Evolutionary conservation across 352 stramenopile genomes (phyloP).

Genomic region (Stephanocyclus meneghinianus): DNA sequence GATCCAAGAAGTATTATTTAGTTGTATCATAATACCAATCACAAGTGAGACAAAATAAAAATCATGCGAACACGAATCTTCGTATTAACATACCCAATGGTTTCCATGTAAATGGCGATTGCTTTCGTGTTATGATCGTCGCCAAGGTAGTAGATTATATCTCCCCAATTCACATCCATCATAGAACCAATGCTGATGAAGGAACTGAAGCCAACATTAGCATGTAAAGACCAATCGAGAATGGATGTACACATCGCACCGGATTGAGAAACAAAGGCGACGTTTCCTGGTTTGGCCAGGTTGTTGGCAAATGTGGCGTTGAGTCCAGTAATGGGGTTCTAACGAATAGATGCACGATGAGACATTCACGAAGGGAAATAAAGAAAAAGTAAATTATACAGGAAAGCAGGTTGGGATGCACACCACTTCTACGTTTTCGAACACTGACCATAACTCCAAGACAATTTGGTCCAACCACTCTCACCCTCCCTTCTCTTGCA

Average conservation of each 20-base stretch:
- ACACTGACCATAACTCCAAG: constrained; percentile 51
- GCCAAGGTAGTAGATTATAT: constrained; percentile 66
- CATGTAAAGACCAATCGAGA: constrained; percentile 54
- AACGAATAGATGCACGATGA: background rate
- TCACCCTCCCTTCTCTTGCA: constrained; percentile 50
- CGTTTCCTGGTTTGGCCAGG: constrained; percentile 52
- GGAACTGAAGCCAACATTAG: constrained; percentile 55
- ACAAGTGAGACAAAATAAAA: too few relatives aligned
- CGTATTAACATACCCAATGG: constrained; percentile 43
- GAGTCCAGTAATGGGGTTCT: constrained; percentile 52
- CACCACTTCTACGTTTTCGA: background rate
- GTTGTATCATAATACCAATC: too few relatives aligned
- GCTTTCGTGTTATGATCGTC: constrained; percentile 61
- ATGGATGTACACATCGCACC: constrained; percentile 62
- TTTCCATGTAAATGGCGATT: constrained; percentile 73
- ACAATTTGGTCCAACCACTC: constrained; percentile 65
- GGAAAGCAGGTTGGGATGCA: background rate
- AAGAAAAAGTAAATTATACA: background rate
- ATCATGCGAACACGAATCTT: too few relatives aligned
- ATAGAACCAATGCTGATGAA: constrained; percentile 59
- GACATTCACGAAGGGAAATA: background rate
- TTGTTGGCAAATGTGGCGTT: constrained; percentile 61
- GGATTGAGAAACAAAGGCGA: constrained; percentile 55
- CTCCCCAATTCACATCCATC: constrained; percentile 57
- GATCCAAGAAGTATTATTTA: background rate